Evolutionary conservation across 371 early-diverging fungal species (phyloP), one percentile per base, ranked within the genome.

Genomic region (Mortierella sp.): DNA sequence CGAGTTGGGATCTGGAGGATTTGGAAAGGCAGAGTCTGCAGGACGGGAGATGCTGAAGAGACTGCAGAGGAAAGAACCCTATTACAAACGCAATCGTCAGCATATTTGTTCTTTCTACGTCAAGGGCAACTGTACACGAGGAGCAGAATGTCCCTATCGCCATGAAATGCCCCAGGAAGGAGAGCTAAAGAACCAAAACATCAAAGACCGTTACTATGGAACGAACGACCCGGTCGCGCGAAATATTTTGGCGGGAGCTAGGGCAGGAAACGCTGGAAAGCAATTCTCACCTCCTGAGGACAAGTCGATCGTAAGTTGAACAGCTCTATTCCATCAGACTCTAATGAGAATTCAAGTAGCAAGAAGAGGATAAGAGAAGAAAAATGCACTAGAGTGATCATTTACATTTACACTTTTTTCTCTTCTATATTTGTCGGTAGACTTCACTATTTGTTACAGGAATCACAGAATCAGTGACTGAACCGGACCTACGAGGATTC

Each of bases 41-140:
- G 96, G 94, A 57, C 89, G 92, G 29, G 95, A 96, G 51, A 85
- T 91, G 60, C 83, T 99, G 48, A 87, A 86, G 74, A 89, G 89
- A 68, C 84, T 98, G 74, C 92, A 97, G 23, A 86, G 95, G 68
- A 90, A 84, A 23, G 96, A 94, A 48, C 98, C 99, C 6, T 96
- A 95, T 81, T 95, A 96, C 73, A 93, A 95, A 80, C 90, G 98
- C 57, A 97, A 97, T 75, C 81, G 93, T 50, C 88, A 96, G 15
- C 97, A 96, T 66, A 89, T 98, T 28, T 99, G 99, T 79, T 94
- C 98, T 7, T 98, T 98, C 82, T 98, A 89, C 85, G 92, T 94
- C 37, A 95, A 95, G 68, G 98, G 97, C 46, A 89, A 91, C 62
- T 98, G 98, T 81, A 97, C 85, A 14, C 93, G 98, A 53, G 98